These are phyloP conservation scores for Chrysosporium keratinophilum DNA, from an alignment of 2,329 filamentous ascomycete genomes.

Conservation along the genomic window DNA sequence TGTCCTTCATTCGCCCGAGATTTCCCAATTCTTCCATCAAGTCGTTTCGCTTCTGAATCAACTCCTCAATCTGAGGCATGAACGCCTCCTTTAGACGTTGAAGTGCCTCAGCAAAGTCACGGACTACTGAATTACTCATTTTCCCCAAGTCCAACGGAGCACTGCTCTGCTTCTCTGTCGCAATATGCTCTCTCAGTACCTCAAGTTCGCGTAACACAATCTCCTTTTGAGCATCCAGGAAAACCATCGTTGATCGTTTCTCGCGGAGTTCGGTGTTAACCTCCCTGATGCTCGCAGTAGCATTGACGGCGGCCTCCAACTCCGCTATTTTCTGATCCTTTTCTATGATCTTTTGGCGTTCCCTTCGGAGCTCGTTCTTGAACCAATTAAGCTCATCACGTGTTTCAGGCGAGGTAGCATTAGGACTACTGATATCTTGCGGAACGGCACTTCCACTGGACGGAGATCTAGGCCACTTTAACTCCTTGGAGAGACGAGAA, in stretches of 20 bases:
- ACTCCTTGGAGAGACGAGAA: constrained; percentile 49
- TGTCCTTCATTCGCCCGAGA: constrained; percentile 76
- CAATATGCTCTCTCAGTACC: constrained; percentile 77
- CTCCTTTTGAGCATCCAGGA: constrained; percentile 86
- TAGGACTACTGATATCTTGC: constrained; percentile 62
- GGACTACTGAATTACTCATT: constrained; percentile 51
- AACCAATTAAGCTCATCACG: constrained; percentile 56
- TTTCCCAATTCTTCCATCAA: constrained; percentile 75
- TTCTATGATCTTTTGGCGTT: constrained; percentile 75
- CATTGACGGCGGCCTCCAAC: constrained; percentile 52
- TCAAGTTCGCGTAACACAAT: constrained; percentile 90
- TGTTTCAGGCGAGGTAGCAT: constrained; percentile 48
- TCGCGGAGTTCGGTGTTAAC: constrained; percentile 81
- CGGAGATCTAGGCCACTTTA: constrained; percentile 61
- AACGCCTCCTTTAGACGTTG: constrained; percentile 72
- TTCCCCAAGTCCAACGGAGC: constrained; percentile 69
- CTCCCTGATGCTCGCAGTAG: constrained; percentile 54
- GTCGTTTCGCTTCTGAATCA: constrained; percentile 77
- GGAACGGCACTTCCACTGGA: constrained; percentile 41
- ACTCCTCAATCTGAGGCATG: constrained; percentile 63
- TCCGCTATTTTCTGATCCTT: constrained; percentile 79
- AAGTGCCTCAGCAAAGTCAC: constrained; percentile 52
- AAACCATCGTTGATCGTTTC: constrained; percentile 90
- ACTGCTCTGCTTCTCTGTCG: constrained; percentile 72
- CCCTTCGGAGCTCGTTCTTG: constrained; percentile 63